Base-by-base conservation (phyloP, 805 yeast genomes). In the Candida lessepsii region DNA sequence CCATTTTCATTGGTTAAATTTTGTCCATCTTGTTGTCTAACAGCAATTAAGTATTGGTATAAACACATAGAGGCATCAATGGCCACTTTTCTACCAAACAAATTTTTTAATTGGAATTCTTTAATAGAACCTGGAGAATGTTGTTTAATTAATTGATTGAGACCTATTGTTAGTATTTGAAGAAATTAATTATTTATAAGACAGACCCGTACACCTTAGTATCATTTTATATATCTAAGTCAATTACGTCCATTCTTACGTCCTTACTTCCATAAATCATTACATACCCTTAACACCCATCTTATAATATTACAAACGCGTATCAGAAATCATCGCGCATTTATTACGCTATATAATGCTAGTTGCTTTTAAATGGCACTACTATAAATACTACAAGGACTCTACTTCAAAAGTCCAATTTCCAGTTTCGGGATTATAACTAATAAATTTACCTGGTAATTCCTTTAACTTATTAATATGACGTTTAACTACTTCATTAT, bases 31-130 rank as follows among this genome's bases (percentile, higher is more conserved):
- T 85, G 89, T 52, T 91, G 98, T 57, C 99, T 76, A 4, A 93
- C 99, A 0, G 98, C 97, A 56, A 93, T 90, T 35, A 93, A 71
- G 56, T 91, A 93, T 63, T 93, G 99, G 59, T 93, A 93, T 29
- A 93, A 71, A 50, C 96, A 88, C 99, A 93, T 93, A 8, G 98
- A 90, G 2, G 95, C 95, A 66, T 86, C 91, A 45, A 93, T 90
- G 44, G 99, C 99, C n/a, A 93, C 96, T 67, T 93, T 93, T 32
- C 98, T 71, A 1, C 99, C 99, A 54, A 86, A 84, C 34, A 89
- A 76, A 11, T 85, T 73, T 63, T 91, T 91, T 69, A 91, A 83
- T 49, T 88, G 96, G 42, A 78, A 76, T 40, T 80, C 78, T 47
- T 78, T 78, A 48, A 87, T 78, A 1, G 98, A 89, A 11, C 66